Percentiles rank a stretch among this genome's conserved stretches.
These are phyloP conservation scores for Microcos paniculata DNA, from an alignment of 345 rosid genomes.

Conservation along the genomic window DNA sequence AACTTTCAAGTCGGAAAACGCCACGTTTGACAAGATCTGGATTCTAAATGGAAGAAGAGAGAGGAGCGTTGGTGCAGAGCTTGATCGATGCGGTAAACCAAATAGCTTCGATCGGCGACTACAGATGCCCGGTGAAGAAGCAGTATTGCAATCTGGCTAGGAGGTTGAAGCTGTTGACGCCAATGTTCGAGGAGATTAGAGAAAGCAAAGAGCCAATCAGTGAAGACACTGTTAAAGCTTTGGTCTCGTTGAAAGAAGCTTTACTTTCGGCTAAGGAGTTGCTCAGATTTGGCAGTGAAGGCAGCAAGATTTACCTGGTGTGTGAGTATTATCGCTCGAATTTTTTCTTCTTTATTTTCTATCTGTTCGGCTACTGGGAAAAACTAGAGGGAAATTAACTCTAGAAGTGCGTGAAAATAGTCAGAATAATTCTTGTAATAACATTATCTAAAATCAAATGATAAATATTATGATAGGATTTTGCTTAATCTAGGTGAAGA, in stretches of 20 bases:
- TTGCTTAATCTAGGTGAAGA: background rate
- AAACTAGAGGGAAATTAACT: conserved; percentile 2
- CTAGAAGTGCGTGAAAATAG: background rate
- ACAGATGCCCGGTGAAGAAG: conserved; percentile 64
- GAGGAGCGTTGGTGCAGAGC: conserved; percentile 40
- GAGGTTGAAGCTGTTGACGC: conserved; percentile 74
- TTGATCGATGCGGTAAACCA: conserved; percentile 69
- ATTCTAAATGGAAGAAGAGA: conserved; percentile 55
- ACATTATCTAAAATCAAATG: conserved; percentile 1
- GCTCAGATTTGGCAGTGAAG: conserved; percentile 76
- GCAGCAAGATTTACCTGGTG: conserved; percentile 95
- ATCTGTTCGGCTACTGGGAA: conserved; percentile 43
- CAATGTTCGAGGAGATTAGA: conserved; percentile 82
- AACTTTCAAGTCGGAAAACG: background rate
- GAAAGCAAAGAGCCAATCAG: conserved; percentile 58
- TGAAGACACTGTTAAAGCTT: conserved; percentile 41
- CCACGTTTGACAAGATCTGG: conserved; percentile 8
- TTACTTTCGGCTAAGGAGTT: conserved; percentile 55
- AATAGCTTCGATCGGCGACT: conserved; percentile 59
- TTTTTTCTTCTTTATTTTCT: conserved; percentile 17
- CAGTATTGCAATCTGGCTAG: conserved; percentile 73
- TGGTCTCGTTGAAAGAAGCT: conserved; percentile 49
- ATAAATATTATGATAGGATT: background rate
- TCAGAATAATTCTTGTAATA: background rate
- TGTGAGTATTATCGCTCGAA: conserved; percentile 28